Conservation (phyloP, 768 basidiomycete species). For the Mycena olivaceomarginata region DNA sequence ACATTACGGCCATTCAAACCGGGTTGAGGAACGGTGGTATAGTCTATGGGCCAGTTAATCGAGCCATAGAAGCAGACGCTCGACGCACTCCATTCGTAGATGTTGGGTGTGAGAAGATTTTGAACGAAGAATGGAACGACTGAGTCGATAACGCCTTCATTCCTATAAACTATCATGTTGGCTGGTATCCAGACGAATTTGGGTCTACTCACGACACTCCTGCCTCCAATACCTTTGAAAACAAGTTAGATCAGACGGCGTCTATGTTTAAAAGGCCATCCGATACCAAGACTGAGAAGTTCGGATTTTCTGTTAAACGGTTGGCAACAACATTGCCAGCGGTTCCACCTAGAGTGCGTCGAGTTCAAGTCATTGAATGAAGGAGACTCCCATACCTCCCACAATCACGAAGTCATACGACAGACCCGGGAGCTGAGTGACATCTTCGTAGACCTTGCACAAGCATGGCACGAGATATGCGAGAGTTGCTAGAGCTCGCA, state of each 20-base stretch:
- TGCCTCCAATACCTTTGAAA: background rate
- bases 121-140: background rate
- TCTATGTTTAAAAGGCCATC: background rate
- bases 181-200: background rate
- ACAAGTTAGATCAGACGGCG: background rate
- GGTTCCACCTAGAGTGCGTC: constrained; percentile 18
- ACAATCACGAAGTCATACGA: background rate
- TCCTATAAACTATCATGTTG: background rate
- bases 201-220: background rate
- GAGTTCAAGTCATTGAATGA: background rate
- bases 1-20: constrained; percentile 19
- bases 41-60: background rate
- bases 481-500: background rate
- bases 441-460: constrained; percentile 6
- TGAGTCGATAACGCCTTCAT: constrained; percentile 1
- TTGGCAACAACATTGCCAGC: constrained; percentile 36
- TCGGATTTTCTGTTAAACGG: constrained; percentile 34
- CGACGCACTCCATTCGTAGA: constrained; percentile 2
- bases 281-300: constrained; percentile 12
- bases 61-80: background rate
- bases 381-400: background rate
- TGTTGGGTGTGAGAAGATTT: background rate
- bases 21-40: constrained; percentile 11
- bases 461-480: background rate
- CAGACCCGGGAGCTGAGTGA: background rate